These are phyloP conservation scores for Nyctanthes arbortristis DNA, from an alignment of 257 asterid genomes.

Conservation along the genomic window DNA sequence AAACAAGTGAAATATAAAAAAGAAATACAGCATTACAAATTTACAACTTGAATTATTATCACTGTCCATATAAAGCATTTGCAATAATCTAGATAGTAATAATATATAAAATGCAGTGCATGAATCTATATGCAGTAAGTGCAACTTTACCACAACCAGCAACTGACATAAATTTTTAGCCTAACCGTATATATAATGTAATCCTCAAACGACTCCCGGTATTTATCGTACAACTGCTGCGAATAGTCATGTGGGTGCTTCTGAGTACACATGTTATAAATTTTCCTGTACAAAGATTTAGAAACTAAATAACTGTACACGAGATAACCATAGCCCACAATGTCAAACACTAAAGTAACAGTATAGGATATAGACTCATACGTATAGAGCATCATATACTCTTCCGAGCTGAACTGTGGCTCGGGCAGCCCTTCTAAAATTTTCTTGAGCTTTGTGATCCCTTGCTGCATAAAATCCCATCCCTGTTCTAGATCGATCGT, in stretches of 20 bases:
- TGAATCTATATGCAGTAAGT: not conserved
- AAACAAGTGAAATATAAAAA: not conserved
- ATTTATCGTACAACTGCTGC: constrained; percentile 89
- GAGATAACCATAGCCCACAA: constrained; percentile 8
- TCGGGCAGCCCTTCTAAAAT: constrained; percentile 3
- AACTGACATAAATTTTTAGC: constrained; percentile 6
- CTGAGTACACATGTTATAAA: constrained; percentile 98
- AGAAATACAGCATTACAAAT: not conserved
- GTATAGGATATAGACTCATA: constrained; percentile 29
- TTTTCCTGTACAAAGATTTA: constrained; percentile 59
- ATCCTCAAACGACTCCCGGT: constrained; percentile 79
- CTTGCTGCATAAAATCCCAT: not conserved
- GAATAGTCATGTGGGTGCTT: constrained; percentile 98
- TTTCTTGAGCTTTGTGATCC: not conserved
- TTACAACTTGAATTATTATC: not conserved
- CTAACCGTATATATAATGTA: constrained; percentile 80
- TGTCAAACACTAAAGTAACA: not conserved
- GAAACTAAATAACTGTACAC: constrained; percentile 21
- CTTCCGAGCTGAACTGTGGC: not conserved
- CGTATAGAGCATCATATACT: constrained; percentile 65
- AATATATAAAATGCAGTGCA: not conserved
- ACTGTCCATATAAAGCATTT: not conserved
- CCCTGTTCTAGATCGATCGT: not conserved
- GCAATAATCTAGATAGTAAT: not conserved
- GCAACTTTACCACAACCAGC: not conserved